Percentiles rank a stretch among this genome's conserved stretches.
Conservation (phyloP, 2,329 filamentous ascomycete species). For the Apiospora aurea region DNA sequence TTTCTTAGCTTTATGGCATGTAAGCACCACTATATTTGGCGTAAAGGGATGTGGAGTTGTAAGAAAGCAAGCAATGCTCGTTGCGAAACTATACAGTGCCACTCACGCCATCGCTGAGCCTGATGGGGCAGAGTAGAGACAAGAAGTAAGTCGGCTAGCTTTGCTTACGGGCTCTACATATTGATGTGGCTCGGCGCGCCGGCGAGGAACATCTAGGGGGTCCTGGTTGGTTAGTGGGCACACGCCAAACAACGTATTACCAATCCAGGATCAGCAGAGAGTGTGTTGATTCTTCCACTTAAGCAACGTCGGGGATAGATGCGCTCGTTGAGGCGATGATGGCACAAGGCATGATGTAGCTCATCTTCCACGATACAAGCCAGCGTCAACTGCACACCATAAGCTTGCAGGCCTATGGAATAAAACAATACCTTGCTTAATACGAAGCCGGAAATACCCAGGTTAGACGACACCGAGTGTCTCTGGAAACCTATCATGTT, state of each 20-base stretch:
- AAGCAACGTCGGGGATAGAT: not conserved
- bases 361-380: not conserved
- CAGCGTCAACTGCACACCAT: not conserved
- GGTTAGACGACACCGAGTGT: not conserved
- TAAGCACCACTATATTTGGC: not conserved
- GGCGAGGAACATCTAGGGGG: no score
- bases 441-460: not conserved
- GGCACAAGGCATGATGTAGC: not conserved
- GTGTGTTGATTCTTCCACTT: not conserved
- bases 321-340: not conserved
- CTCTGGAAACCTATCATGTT: not conserved
- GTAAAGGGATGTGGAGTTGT: not conserved
- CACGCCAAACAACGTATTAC: not conserved
- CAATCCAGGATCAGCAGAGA: not conserved
- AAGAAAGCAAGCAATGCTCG: not conserved
- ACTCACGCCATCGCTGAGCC: not conserved
- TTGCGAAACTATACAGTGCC: not conserved
- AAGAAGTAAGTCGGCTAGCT: not conserved
- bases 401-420: not conserved
- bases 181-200: no score
- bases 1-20: not conserved
- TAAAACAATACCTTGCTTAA: not conserved
- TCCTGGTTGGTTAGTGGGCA: no score
- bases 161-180: not conserved
- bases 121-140: not conserved